Conservation (phyloP, 2,329 filamentous ascomycete species). For the Neobulgaria alba region DNA sequence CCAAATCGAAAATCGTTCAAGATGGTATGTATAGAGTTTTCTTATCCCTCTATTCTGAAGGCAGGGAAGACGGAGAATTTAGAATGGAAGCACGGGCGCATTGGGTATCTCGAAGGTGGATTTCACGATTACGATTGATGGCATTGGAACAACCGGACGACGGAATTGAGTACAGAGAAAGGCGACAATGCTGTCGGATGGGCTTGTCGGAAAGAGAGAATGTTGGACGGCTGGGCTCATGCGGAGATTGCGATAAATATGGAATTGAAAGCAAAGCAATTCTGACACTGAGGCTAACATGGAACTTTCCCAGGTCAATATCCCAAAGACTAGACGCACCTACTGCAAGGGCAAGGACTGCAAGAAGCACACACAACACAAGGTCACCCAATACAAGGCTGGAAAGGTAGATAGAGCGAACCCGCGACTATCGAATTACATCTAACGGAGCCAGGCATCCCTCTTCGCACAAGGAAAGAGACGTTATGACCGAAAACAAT, state of each 20-base stretch:
- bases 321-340: slow-evolving; percentile 95
- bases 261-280: too few species aligned
- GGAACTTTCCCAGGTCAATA: slow-evolving; percentile 61
- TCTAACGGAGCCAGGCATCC: slow-evolving; percentile 52
- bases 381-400: slow-evolving; percentile 95
- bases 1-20: not conserved
- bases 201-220: too few species aligned
- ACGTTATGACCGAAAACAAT: slow-evolving; percentile 98
- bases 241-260: too few species aligned
- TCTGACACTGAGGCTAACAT: slow-evolving; percentile 15
- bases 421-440: slow-evolving; percentile 1
- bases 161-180: too few species aligned
- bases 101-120: too few species aligned
- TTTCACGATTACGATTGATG: too few species aligned
- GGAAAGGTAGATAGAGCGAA: slow-evolving; percentile 59
- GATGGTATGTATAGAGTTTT: not conserved
- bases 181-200: too few species aligned
- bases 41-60: too few species aligned
- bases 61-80: too few species aligned
- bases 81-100: too few species aligned
- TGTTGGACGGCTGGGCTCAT: too few species aligned
- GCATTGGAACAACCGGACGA: too few species aligned
- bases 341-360: slow-evolving; percentile 97
- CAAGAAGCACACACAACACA: slow-evolving; percentile 85
- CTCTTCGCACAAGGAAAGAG: slow-evolving; percentile 98